A percentile compares a stretch with the other conserved stretches of the same genome.
These are phyloP conservation scores for Hibiscus trionum DNA, from an alignment of 345 rosid genomes.

Conservation along the genomic window DNA sequence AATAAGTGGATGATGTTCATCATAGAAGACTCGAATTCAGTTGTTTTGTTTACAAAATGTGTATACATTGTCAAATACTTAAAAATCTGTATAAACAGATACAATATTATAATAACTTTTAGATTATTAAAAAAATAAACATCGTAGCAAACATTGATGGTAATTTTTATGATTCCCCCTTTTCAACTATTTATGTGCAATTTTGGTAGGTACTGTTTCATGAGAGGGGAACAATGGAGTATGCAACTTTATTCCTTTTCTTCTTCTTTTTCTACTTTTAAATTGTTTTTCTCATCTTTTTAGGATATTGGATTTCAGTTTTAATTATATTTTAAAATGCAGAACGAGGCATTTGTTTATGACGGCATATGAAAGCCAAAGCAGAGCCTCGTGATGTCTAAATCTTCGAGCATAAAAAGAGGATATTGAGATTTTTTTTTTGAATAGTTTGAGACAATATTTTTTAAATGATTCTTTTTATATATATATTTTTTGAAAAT, in stretches of 20 bases:
- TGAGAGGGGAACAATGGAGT: constrained; percentile 23
- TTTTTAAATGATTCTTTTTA: neutral
- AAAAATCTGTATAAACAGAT: no score
- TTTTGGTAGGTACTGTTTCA: constrained; percentile 14
- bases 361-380: constrained; percentile 31
- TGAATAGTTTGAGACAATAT: neutral
- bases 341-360: constrained; percentile 15
- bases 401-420: constrained; percentile 28
- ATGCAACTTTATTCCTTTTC: constrained; percentile 7
- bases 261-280: neutral
- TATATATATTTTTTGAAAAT: no score
- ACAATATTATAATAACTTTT: no score
- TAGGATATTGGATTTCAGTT: constrained; percentile 9
- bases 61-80: no score
- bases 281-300: constrained; percentile 21
- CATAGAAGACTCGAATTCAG: no score
- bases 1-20: no score
- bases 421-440: neutral
- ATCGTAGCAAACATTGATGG: constrained; percentile 7
- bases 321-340: neutral
- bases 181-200: neutral
- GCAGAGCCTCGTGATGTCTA: constrained; percentile 56
- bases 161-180: neutral
- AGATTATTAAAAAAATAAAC: no score
- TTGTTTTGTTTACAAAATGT: no score